Evolutionary conservation across 306 rosid species (phyloP).

Genomic region (Carpinus fangiana): DNA sequence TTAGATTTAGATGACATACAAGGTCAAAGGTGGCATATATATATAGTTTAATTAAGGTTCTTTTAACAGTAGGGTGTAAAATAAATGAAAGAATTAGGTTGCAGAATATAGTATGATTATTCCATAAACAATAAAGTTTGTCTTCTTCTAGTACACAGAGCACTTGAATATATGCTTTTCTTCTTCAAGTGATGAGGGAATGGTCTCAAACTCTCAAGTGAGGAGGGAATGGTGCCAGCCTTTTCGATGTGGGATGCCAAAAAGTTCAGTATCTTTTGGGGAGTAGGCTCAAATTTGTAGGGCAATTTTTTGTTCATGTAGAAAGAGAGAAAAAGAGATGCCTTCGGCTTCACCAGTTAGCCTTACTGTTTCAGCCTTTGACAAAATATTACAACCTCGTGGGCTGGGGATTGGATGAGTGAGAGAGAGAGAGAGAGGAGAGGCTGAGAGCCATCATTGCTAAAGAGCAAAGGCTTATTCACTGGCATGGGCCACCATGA

Average conservation of each 20-base stretch:
- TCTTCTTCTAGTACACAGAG: constrained; percentile 29
- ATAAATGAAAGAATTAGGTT: neutral
- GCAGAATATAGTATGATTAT: neutral
- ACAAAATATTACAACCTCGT: constrained; percentile 15
- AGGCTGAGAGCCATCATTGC: constrained; percentile 66
- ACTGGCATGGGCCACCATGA: constrained; percentile 66
- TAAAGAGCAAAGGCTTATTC: constrained; percentile 48
- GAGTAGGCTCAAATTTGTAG: constrained; percentile 54
- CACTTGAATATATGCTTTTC: constrained; percentile 34
- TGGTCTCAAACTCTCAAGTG: constrained; percentile 19
- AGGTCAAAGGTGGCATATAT: too few species aligned
- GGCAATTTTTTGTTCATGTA: constrained; percentile 26
- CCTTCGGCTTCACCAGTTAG: constrained; percentile 26
- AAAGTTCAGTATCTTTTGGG: constrained; percentile 45
- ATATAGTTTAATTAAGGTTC: too few species aligned
- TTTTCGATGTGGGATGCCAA: constrained; percentile 44
- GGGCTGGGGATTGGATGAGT: constrained; percentile 18
- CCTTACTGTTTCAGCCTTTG: constrained; percentile 36
- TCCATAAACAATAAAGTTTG: constrained; percentile 20
- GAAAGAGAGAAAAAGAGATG: constrained; percentile 1
- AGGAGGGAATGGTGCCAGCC: constrained; percentile 39
- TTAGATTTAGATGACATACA: neutral
- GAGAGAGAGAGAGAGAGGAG: neutral
- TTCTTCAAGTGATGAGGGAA: constrained; percentile 19
- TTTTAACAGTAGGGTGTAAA: too few species aligned